phyloP scores from a whole-genome alignment of 164 flowering plant species.

The Magnolia kwangsiensis region DNA sequence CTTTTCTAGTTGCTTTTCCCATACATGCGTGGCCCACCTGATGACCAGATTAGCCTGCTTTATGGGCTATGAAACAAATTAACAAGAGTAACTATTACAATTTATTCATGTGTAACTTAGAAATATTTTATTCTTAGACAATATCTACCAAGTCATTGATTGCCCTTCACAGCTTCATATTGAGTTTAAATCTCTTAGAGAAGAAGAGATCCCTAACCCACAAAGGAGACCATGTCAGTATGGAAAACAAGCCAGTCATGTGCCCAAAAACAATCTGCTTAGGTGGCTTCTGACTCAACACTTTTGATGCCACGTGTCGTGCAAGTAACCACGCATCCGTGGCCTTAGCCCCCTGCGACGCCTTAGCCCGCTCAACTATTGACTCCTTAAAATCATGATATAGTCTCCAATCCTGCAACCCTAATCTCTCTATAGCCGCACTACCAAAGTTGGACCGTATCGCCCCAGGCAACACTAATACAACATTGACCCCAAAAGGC shows the following conservation, averaged over 20 bases:
- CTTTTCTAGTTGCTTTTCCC: no score
- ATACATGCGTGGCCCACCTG: no score
- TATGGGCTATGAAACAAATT: no score
- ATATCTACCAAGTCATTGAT: no score
- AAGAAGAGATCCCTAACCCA: conserved; percentile 66
- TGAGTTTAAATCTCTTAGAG: conserved; percentile 31
- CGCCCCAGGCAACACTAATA: conserved; percentile 54
- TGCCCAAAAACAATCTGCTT: conserved; percentile 56
- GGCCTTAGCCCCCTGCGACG: conserved; percentile 55
- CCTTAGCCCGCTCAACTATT: conserved; percentile 49
- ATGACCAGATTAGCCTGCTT: no score
- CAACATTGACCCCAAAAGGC: conserved; percentile 60
- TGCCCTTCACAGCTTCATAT: conserved; percentile 13
- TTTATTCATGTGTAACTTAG: no score
- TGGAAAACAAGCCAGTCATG: conserved; percentile 47
- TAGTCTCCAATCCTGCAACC: conserved; percentile 45
- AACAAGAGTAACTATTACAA: no score
- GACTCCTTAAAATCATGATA: conserved; percentile 47
- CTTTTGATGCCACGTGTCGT: conserved; percentile 48
- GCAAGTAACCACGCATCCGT: conserved; percentile 51
- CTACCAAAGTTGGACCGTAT: conserved; percentile 51
- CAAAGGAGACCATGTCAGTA: conserved; percentile 52
- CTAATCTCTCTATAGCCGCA: conserved; percentile 29
- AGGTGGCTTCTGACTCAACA: conserved; percentile 54
- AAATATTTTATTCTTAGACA: no score